Evolutionary conservation across 768 basidiomycete genomes (phyloP), one percentile per base, ranked within the genome.

Genomic region (Obba rivulosa): DNA sequence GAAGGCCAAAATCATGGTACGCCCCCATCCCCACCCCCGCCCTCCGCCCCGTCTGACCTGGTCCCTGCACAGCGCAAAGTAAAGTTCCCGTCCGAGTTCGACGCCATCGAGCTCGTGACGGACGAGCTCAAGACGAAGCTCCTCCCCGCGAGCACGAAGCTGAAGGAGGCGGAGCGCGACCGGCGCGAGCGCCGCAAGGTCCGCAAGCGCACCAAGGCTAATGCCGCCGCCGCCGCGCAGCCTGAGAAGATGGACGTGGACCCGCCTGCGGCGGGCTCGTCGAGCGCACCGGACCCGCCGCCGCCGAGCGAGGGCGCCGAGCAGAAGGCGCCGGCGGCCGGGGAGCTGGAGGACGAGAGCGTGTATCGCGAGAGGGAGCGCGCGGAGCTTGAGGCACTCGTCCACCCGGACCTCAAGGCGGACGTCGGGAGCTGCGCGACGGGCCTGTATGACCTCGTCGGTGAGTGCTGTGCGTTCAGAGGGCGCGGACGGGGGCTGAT

Each of bases 1-100:
- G 72, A 98, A 98, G 62, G 83, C 95, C 2, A 98, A 99, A 70
- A 95, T 98, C 63, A 92, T 99, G 95, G 87, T 87, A 51, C 38
- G 69, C 57, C 24, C 3, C 4, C 35, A 13, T 25, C 44, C 46
- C 20, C 46, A 21, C 11, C 4, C 43, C 23, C 16, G 23, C 48
- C 0, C 17, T 21, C 8, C 37, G 24, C 7, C 21, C 39, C 40
- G 42, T 47, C 17, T n/a, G n/a, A n/a, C n/a, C 24, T 25, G 31
- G 45, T n/a, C 24, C 14, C 24, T 28, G 13, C 46, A 36, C 58
- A 90, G 88, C 80, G 87, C 40, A 87, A 85, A 74, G 93, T 99
- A 51, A 96, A 92, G 67, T 97, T 97, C 66, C 83, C 88, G 1
- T 75, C 81, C 37, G 92, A 95, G 56, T 83, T 92, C 47, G 94